Conservation (phyloP, 139 green algal species). For the Closterium sp. region DNA sequence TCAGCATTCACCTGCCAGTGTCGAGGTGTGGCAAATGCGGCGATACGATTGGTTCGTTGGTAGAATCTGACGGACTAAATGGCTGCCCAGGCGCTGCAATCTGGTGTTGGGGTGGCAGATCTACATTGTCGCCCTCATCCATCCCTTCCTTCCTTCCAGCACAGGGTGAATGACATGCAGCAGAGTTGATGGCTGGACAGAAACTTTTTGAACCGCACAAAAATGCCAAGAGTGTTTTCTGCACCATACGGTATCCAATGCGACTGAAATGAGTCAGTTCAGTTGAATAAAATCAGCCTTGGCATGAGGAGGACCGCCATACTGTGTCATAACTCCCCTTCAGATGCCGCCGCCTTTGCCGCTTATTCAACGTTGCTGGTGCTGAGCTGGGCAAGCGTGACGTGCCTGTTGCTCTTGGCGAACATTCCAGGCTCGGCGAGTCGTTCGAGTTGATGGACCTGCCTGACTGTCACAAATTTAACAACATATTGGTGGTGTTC, state of each 20-base stretch:
- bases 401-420: not conserved
- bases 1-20: too few species aligned
- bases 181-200: not conserved
- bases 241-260: not conserved
- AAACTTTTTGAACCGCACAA: not conserved
- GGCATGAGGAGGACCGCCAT: not conserved
- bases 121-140: too few species aligned
- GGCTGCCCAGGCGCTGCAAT: not conserved
- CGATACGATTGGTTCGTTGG: not conserved
- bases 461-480: not conserved
- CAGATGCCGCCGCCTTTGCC: not conserved
- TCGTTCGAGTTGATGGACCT: not conserved
- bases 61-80: not conserved
- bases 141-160: too few species aligned
- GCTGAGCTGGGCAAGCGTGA: not conserved
- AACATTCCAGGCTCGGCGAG: not conserved
- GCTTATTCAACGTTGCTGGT: not conserved
- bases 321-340: not conserved
- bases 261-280: too few species aligned
- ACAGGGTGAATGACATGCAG: too few species aligned
- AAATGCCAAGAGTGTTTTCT: not conserved
- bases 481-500: too few species aligned
- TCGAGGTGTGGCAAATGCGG: not conserved
- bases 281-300: not conserved
- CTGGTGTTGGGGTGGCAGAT: not conserved